Percentiles rank a stretch among this genome's conserved stretches.
Evolutionary conservation across 2,329 filamentous ascomycete species (phyloP).

Genomic region (Pseudogymnoascus sp.): DNA sequence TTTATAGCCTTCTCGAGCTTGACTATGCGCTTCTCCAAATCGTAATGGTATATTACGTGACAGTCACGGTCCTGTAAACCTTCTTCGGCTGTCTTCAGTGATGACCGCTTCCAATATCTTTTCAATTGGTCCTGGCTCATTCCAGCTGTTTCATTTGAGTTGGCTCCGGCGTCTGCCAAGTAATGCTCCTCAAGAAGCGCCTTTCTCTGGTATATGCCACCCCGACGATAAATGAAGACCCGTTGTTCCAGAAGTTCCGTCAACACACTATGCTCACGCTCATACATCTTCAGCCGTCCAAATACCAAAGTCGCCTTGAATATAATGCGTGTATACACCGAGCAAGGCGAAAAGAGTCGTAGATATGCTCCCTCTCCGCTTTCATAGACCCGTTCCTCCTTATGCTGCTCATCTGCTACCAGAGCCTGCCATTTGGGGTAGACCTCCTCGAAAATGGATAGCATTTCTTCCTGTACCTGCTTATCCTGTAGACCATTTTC

Average conservation of each 20-base stretch:
- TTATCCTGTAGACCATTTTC: conserved; percentile 67
- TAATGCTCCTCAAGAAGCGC: conserved; percentile 94
- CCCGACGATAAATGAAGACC: conserved; percentile 79
- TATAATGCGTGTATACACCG: conserved; percentile 87
- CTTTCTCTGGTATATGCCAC: conserved; percentile 93
- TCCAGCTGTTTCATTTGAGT: conserved; percentile 25
- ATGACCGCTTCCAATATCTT: conserved; percentile 74
- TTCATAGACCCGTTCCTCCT: conserved; percentile 71
- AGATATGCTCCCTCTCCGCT: conserved; percentile 84
- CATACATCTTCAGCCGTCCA: conserved; percentile 74
- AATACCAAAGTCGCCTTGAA: conserved; percentile 79
- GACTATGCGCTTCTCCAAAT: conserved; percentile 85
- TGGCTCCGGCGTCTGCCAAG: conserved; percentile 49
- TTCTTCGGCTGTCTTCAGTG: conserved; percentile 73
- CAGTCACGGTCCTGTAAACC: conserved; percentile 84
- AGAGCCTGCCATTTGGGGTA: conserved; percentile 75
- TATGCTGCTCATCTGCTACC: conserved; percentile 66
- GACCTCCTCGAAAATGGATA: conserved; percentile 66
- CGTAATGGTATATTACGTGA: conserved; percentile 88
- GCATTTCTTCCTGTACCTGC: conserved; percentile 58
- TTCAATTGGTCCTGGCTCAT: conserved; percentile 52
- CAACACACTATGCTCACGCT: conserved; percentile 67
- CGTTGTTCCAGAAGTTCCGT: conserved; percentile 70
- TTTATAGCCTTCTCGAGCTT: conserved; percentile 84
- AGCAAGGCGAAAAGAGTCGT: conserved; percentile 80